These are phyloP conservation scores for Podaxis sp. DNA, from an alignment of 768 basidiomycete species.

Conservation along the genomic window DNA sequence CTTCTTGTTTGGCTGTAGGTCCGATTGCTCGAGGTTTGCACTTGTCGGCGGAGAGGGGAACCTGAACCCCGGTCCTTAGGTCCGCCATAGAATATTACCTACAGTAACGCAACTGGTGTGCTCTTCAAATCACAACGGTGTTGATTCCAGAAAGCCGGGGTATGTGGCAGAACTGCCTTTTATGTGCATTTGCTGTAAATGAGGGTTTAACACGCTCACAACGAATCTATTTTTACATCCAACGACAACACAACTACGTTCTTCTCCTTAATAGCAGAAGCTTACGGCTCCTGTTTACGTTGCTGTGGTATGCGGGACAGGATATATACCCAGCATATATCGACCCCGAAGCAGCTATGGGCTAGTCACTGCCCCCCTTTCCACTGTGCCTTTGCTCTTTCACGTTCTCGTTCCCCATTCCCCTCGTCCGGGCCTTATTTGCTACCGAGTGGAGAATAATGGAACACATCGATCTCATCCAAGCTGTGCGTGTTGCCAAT, in stretches of 20 bases:
- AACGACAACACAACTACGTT: not conserved
- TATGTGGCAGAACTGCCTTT: not conserved
- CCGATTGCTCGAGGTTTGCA: not conserved
- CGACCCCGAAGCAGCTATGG: not conserved
- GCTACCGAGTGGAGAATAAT: not conserved
- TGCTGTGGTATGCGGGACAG: not conserved
- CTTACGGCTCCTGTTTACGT: not conserved
- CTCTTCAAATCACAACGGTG: not conserved
- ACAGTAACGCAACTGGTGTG: not conserved
- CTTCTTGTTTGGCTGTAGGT: not conserved
- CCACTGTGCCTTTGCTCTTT: not conserved
- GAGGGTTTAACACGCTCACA: not conserved
- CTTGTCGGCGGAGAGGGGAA: not conserved
- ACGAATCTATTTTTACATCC: not conserved
- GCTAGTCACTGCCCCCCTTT: conserved; percentile 1
- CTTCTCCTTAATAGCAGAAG: conserved; percentile 4
- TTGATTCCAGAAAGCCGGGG: not conserved
- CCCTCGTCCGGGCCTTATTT: not conserved
- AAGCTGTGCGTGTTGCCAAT: conserved; percentile 15
- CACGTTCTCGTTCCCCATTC: not conserved
- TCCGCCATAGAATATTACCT: not conserved
- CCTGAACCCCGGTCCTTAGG: not conserved
- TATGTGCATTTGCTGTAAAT: not conserved
- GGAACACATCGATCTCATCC: not conserved
- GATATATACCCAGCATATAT: not conserved